phyloP scores from a whole-genome alignment of 192 early-diverging fungal genomes.

The Oehlia diaphana region DNA sequence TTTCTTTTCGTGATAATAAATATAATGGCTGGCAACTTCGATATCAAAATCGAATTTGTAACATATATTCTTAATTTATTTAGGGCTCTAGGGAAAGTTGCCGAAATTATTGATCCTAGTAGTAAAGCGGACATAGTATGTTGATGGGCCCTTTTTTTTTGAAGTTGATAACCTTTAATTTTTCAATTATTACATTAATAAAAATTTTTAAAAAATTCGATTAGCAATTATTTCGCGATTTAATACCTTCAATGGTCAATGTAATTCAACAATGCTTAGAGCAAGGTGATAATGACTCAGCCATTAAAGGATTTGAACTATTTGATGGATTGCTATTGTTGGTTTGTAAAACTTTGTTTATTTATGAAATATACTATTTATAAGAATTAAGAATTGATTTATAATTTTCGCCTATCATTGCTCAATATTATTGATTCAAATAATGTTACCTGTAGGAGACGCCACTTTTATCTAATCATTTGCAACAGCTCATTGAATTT shows the following conservation, averaged over 20 bases:
- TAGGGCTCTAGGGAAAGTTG: conserved; percentile 74
- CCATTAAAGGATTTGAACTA: conserved; percentile 82
- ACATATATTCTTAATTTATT: background rate
- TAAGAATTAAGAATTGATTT: background rate
- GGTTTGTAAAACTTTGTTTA: conserved; percentile 34
- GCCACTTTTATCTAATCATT: conserved; percentile 76
- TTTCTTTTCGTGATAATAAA: background rate
- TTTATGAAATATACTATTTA: conserved; percentile 13
- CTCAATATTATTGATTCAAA: background rate
- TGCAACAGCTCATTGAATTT: conserved; percentile 81
- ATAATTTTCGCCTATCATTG: too few species aligned
- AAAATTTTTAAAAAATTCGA: background rate
- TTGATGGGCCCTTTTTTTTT: background rate
- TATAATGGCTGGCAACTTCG: conserved; percentile 24
- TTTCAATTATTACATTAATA: background rate
- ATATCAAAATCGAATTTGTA: background rate
- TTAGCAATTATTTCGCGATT: conserved; percentile 63
- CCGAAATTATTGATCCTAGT: conserved; percentile 76
- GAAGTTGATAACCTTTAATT: background rate
- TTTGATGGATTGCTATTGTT: conserved; percentile 80
- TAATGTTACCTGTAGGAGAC: conserved; percentile 50
- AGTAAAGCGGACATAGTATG: conserved; percentile 66
- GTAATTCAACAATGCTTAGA: conserved; percentile 80
- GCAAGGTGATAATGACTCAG: conserved; percentile 72
- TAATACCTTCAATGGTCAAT: conserved; percentile 83